These are phyloP conservation scores for Pichia sp. DNA, from an alignment of 1,139 yeast species.

Conservation along the genomic window DNA sequence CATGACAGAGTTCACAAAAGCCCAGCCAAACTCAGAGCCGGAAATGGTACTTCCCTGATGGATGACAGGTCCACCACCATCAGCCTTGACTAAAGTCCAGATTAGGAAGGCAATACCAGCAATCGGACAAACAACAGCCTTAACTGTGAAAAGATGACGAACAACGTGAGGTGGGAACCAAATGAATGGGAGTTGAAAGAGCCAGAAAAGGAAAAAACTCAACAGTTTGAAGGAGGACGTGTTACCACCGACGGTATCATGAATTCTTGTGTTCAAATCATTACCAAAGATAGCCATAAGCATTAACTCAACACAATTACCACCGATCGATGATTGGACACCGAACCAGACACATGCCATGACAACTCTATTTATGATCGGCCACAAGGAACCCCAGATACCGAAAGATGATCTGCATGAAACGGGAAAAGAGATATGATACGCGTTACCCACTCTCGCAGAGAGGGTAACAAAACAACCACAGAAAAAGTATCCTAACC, in stretches of 20 bases:
- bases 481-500: constrained; percentile 51
- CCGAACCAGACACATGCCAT: constrained; percentile 85
- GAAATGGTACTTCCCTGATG: constrained; percentile 40
- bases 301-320: constrained; percentile 72
- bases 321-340: constrained; percentile 78
- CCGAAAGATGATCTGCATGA: constrained; percentile 71
- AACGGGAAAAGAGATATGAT: constrained; percentile 76
- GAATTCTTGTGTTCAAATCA: constrained; percentile 44
- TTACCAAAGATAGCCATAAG: constrained; percentile 60
- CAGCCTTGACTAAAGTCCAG: constrained; percentile 74
- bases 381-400: constrained; percentile 73
- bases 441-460: constrained; percentile 65
- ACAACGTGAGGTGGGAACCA: constrained; percentile 78
- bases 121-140: constrained; percentile 67
- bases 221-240: constrained; percentile 66
- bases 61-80: constrained; percentile 66
- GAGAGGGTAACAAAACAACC: constrained; percentile 51
- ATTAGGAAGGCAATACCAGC: constrained; percentile 75
- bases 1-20: constrained; percentile 71
- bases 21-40: constrained; percentile 73
- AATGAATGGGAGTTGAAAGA: constrained; percentile 66
- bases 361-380: constrained; percentile 69
- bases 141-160: constrained; percentile 74
- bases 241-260: constrained; percentile 31
- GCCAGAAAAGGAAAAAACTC: constrained; percentile 73